Evolutionary conservation across 116 monocot genomes (phyloP).

Genomic region (Posidonia oceanica): DNA sequence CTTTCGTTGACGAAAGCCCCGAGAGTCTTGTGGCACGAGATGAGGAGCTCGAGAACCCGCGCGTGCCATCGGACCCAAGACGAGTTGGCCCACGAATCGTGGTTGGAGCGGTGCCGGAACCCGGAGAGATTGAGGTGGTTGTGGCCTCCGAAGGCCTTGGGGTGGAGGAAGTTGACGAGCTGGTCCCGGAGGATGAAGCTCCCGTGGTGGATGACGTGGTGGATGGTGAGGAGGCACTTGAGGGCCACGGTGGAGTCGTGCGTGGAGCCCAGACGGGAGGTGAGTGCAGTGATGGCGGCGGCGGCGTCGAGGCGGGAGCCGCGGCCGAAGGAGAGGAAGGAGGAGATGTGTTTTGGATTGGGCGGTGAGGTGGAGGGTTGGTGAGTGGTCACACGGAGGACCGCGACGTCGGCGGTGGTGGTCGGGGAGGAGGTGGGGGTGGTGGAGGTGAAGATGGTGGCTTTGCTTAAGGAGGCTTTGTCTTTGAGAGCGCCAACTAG

Average conservation of each 20-base stretch:
- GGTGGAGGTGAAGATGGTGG: slow-evolving; percentile 5
- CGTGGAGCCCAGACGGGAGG: slow-evolving; percentile 31
- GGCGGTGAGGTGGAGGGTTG: slow-evolving; percentile 21
- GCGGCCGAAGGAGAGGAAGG: slow-evolving; percentile 44
- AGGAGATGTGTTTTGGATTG: slow-evolving; percentile 7
- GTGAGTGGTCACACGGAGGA: slow-evolving; percentile 53
- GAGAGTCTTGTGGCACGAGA: slow-evolving; percentile 9
- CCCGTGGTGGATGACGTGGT: slow-evolving; percentile 28
- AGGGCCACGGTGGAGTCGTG: slow-evolving; percentile 35
- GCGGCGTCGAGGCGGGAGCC: slow-evolving; percentile 30
- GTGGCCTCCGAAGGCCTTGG: slow-evolving; percentile 22
- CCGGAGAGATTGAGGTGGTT: slow-evolving; percentile 26
- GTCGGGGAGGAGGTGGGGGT: slow-evolving; percentile 11
- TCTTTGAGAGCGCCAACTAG: slow-evolving; percentile 11
- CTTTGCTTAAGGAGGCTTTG: slow-evolving; percentile 10
- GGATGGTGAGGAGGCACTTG: slow-evolving; percentile 46
- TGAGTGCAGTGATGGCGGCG: slow-evolving; percentile 21
- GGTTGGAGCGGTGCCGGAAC: slow-evolving; percentile 14
- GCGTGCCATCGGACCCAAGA: slow-evolving; percentile 37
- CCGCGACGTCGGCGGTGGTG: slow-evolving; percentile 26
- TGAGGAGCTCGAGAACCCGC: slow-evolving; percentile 37
- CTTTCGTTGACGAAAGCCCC: slow-evolving; percentile 7
- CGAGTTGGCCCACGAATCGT: slow-evolving; percentile 8
- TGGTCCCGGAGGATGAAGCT: slow-evolving; percentile 49
- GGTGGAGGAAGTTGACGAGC: slow-evolving; percentile 25